Conservation (phyloP, 2,329 filamentous ascomycete genomes). For the Colletotrichum sojae region DNA sequence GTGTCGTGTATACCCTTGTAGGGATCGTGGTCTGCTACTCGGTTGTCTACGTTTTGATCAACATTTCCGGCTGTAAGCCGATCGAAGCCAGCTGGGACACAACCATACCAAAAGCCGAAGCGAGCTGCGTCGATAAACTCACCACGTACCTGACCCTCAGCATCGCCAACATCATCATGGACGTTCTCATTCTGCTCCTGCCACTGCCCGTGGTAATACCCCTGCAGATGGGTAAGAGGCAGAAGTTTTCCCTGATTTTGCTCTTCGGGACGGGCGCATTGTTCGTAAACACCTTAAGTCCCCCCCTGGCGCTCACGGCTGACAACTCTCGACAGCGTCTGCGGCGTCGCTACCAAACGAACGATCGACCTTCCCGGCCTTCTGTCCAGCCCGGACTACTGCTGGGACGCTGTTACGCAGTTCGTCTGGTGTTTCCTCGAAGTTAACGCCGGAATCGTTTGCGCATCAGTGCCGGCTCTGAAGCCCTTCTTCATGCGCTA, state of each 20-base stretch:
- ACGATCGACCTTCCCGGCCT: conserved; percentile 46
- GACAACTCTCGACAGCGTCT: conserved; percentile 42
- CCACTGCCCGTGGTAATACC: conserved; percentile 25
- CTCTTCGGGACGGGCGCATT: conserved; percentile 24
- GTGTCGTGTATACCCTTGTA: conserved; percentile 46
- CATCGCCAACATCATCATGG: conserved; percentile 34
- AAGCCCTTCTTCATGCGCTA: conserved; percentile 42
- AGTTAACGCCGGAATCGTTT: conserved; percentile 38
- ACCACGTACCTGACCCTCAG: conserved; percentile 20
- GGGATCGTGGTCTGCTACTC: conserved; percentile 48
- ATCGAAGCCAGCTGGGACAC: conserved; percentile 21
- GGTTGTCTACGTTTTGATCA: conserved; percentile 43
- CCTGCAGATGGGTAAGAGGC: conserved; percentile 24
- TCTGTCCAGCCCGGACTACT: conserved; percentile 45
- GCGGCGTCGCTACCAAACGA: conserved; percentile 47
- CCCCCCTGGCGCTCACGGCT: background rate
- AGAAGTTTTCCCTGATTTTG: conserved; percentile 30
- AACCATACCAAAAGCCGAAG: background rate
- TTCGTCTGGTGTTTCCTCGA: conserved; percentile 48
- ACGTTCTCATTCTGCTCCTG: conserved; percentile 24
- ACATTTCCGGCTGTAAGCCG: conserved; percentile 15
- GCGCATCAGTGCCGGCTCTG: conserved; percentile 34
- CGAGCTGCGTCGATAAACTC: conserved; percentile 21
- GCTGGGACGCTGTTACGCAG: conserved; percentile 45
- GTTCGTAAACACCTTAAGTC: background rate